Evolutionary conservation across 768 basidiomycete species (phyloP), one percentile per base, ranked within the genome.

Genomic region (Chalciporus sphaerocephalus): DNA sequence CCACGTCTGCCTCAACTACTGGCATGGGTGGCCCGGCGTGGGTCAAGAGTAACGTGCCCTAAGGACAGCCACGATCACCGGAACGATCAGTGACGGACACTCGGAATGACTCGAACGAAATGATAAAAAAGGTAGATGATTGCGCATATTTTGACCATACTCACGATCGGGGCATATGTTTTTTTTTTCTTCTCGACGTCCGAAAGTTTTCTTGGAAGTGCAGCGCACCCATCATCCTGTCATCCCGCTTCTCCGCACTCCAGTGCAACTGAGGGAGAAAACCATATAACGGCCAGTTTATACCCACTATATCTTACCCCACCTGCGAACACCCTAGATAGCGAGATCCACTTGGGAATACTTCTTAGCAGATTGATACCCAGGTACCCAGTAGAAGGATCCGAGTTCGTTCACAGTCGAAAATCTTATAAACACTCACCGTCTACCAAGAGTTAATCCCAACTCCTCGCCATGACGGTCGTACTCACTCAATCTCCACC

Each of bases 211-310:
- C 12, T 28, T 24, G 27, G 38, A 30, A n/a, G 30, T 50, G 37
- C 39, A 17, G 47, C 41, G 48, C 41, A 36, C 13, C 39, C 40
- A 49, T 47, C 36, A 47, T 39, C 42, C 50, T 52, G 40, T 25
- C n/a, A n/a, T n/a, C n/a, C n/a, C n/a, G n/a, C 42, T 28, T 60
- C 34, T 6, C 27, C 42, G 41, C 52, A 42, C 56, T 47, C 51
- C 46, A 13, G 56, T 56, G 49, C 49, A 40, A 15, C 13, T 2
- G 15, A 30, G 28, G 28, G 35, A 22, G 35, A 12, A 12, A 16
- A 25, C 33, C 30, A 47, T 44, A 52, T 45, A 46, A 20, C 50
- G 27, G 23, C 32, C 20, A 8, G 16, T 13, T 21, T 10, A 46
- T 47, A 35, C 27, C 32, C 38, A 40, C 33, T 25, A 42, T 46